Evolutionary conservation across 2,329 filamentous ascomycete species (phyloP).

Genomic region (Beauveria sp.): DNA sequence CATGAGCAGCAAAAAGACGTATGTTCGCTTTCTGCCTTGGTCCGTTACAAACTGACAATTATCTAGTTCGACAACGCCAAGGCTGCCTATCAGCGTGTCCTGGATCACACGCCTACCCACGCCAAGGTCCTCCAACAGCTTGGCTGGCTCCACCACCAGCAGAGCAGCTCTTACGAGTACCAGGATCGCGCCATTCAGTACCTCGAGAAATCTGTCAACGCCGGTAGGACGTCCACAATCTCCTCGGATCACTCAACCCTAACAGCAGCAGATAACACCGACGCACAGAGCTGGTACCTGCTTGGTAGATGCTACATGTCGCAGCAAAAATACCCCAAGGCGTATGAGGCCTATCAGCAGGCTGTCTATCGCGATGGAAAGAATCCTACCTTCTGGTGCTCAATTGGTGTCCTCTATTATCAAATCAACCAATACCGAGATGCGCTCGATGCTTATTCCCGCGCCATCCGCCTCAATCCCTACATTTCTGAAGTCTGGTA

Average conservation of each 20-base stretch:
- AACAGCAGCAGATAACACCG: slow-evolving; percentile 65
- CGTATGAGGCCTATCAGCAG: slow-evolving; percentile 97
- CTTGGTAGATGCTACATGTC: slow-evolving; percentile 98
- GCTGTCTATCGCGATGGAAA: slow-evolving; percentile 96
- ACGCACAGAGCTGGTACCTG: slow-evolving; percentile 98
- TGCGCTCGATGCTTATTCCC: slow-evolving; percentile 93
- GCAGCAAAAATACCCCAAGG: slow-evolving; percentile 97
- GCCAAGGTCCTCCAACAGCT: slow-evolving; percentile 97
- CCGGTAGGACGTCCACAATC: slow-evolving; percentile 51
- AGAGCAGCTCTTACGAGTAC: slow-evolving; percentile 82
- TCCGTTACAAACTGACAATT: slow-evolving; percentile 27
- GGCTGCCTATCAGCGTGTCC: slow-evolving; percentile 81
- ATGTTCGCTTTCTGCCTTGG: slow-evolving; percentile 32
- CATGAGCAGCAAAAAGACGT: slow-evolving; percentile 99
- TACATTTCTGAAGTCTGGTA: slow-evolving; percentile 99
- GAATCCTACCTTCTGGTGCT: slow-evolving; percentile 99
- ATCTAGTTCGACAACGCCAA: slow-evolving; percentile 88
- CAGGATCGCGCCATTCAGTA: slow-evolving; percentile 97
- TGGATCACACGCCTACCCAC: slow-evolving; percentile 91
- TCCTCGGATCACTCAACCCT: slow-evolving; percentile 14
- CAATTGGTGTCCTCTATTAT: slow-evolving; percentile 96
- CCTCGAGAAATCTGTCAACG: slow-evolving; percentile 89
- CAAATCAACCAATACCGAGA: slow-evolving; percentile 99
- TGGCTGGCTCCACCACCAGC: slow-evolving; percentile 95
- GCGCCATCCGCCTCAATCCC: slow-evolving; percentile 90